Base-by-base conservation (phyloP, 495 filamentous ascomycete species). In the Xylaria flabelliformis region DNA sequence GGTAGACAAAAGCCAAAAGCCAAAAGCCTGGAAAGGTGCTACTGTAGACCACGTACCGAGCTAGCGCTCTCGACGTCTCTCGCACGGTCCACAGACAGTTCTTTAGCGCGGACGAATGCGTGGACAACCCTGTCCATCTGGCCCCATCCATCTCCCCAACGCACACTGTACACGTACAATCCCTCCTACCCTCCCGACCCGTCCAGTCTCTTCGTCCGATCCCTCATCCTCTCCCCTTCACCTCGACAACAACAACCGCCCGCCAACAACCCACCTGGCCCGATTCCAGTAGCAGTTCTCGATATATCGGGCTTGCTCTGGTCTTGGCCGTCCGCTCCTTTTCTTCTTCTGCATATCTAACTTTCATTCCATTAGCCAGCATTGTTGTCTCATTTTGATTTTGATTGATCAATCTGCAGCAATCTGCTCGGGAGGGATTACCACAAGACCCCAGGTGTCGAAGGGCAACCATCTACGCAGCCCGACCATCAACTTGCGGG, bases 281-380 rank as follows among this genome's bases (percentile, higher is more conserved):
- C 84, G 80, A 84, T 83, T 79, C 83, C 83, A 79, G 80, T 61
- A 75, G 83, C 83, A 85, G 69, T 81, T 82, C 83, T 82, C 71
- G 74, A 68, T 53, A 65, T 74, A 55, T 63, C 65, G 77, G 82
- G 82, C 82, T 84, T 83, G 82, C 83, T 78, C 78, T 85, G 83
- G 83, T 81, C 80, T 84, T 84, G 83, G 75, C 84, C 84, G 83
- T 85, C 84, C 84, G 82, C 82, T 85, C 84, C 81, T 85, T 86
- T 85, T 72, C 61, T 71, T 61, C 41, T 71, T 65, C 41, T 70
- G 34, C 58, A 74, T 72, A 66, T 59, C 76, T 72, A 61, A 69
- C 78, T 67, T 64, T 76, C 58, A 74, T 77, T 75, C 76, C 66
- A 72, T 73, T 77, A 76, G 71, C 74, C 68, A 73, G 75, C 75